phyloP scores from a whole-genome alignment of 176 grass and related monocot genomes.

The Raddia distichophylla region DNA sequence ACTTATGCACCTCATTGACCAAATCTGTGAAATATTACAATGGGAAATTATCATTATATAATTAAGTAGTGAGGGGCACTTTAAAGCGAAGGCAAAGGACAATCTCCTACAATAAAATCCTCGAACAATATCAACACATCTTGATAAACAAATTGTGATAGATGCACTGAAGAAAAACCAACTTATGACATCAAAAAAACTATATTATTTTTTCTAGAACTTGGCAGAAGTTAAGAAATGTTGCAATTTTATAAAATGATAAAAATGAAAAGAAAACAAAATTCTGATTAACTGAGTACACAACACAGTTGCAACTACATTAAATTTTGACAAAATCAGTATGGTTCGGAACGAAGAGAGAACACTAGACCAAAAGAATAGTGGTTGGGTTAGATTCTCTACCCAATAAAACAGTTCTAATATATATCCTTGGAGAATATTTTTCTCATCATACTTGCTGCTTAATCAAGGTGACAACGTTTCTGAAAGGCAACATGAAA shows the following conservation, averaged over 20 bases:
- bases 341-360: slow-evolving; percentile 26
- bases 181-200: not conserved
- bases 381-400: not conserved
- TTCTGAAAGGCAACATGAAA: slow-evolving; percentile 25
- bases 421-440: not conserved
- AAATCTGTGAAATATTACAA: slow-evolving; percentile 70
- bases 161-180: not conserved
- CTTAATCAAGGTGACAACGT: slow-evolving; percentile 23
- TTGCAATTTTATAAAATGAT: not conserved
- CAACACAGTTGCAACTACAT: not conserved
- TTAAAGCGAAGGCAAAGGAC: slow-evolving; percentile 17
- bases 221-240: not conserved
- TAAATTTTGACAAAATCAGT: slow-evolving; percentile 25
- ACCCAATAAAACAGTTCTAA: not conserved
- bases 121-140: not conserved
- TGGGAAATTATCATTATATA: slow-evolving; percentile 9
- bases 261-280: not conserved
- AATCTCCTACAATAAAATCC: not conserved
- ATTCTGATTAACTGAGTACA: slow-evolving; percentile 1
- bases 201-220: slow-evolving; percentile 16
- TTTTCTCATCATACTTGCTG: slow-evolving; percentile 5
- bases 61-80: slow-evolving; percentile 24
- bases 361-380: not conserved
- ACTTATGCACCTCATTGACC: slow-evolving; percentile 68
- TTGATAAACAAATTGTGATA: not conserved